Percentiles rank a stretch among this genome's conserved stretches.
Conservation (phyloP, 176 grass and related monocot genomes). For the Oryza longistaminata region DNA sequence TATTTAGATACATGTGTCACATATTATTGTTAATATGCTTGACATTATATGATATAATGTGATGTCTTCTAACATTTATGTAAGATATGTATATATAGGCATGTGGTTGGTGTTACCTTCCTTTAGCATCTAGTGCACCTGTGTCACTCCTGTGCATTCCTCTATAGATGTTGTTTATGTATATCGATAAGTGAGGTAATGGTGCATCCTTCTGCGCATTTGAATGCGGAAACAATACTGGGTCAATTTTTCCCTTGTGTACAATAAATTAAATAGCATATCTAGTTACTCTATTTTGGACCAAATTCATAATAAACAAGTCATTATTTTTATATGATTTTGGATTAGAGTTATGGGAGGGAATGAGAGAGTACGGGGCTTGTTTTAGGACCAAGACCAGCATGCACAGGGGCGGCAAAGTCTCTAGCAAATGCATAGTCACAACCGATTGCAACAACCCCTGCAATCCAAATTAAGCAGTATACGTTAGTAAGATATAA, state of each 20-base stretch:
- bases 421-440: slow-evolving; percentile 28
- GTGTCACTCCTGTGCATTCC: slow-evolving; percentile 75
- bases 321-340: no score
- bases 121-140: slow-evolving; percentile 52
- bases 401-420: slow-evolving; percentile 28
- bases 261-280: no score
- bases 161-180: slow-evolving; percentile 58
- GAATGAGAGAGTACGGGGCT: slow-evolving; percentile 33
- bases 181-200: slow-evolving; percentile 38
- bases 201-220: slow-evolving; percentile 31
- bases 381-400: slow-evolving; percentile 38
- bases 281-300: no score
- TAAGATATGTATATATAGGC: background rate
- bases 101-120: slow-evolving; percentile 52
- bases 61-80: no score
- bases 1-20: no score
- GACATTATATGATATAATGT: no score
- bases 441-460: slow-evolving; percentile 48
- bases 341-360: background rate
- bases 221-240: background rate
- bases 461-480: background rate
- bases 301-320: no score
- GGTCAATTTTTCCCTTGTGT: no score
- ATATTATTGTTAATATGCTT: no score
- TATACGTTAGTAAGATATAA: no score